Evolutionary conservation across 176 grass and related monocot species (phyloP).

Genomic region (Juncus effusus): DNA sequence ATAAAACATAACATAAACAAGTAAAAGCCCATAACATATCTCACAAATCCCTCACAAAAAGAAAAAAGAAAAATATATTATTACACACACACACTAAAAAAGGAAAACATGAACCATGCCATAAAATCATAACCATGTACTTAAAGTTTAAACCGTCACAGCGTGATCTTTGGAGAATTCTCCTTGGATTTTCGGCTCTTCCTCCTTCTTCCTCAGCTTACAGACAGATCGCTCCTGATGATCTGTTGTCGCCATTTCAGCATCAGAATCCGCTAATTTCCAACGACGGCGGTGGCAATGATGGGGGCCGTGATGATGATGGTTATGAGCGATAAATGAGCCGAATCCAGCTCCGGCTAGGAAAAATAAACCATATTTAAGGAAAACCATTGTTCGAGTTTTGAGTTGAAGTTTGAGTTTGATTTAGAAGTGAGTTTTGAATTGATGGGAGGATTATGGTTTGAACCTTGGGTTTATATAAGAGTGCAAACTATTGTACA

Average conservation of each 20-base stretch:
- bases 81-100: no score
- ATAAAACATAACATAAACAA: no score
- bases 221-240: background rate
- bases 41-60: no score
- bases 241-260: background rate
- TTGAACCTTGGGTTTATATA: background rate
- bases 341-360: slow-evolving; percentile 19
- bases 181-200: slow-evolving; percentile 20
- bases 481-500: no score
- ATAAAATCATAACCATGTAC: no score
- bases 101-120: no score
- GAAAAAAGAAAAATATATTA: no score
- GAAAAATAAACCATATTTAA: slow-evolving; percentile 20
- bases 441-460: background rate
- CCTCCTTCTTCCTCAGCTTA: slow-evolving; percentile 20
- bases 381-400: slow-evolving; percentile 11
- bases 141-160: no score
- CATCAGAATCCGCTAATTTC: slow-evolving; percentile 8
- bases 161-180: no score
- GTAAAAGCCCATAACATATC: no score
- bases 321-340: slow-evolving; percentile 2
- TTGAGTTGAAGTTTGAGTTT: background rate
- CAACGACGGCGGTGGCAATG: background rate
- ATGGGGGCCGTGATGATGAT: background rate
- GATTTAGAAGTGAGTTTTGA: slow-evolving; percentile 11